Evolutionary conservation across 352 stramenopile species (phyloP), one percentile per base, ranked within the genome.

Genomic region (Phytopythium cucurbitacearum): DNA sequence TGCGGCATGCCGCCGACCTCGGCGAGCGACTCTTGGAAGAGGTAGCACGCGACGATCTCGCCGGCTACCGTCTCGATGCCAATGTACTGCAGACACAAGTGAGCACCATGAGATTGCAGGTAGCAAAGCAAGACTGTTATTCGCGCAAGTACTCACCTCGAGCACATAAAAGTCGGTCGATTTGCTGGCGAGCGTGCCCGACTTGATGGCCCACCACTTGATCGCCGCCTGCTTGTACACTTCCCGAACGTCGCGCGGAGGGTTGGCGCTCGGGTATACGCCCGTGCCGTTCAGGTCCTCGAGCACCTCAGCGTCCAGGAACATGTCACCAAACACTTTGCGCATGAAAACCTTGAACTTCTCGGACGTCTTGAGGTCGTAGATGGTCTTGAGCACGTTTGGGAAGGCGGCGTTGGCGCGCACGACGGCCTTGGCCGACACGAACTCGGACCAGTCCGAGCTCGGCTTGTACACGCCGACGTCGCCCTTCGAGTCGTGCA

Each of bases 201-300:
- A 95, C 60, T 92, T 91, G 60, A 91, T 82, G 16, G 85, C 82
- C 80, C 82, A 95, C 85, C 85, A 95, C 69, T 95, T 95, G 64
- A 95, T 91, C 34, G 82, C 66, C 3, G 82, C 80, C 49, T 92
- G 85, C 69, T 95, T 95, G 76, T 91, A 91, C 59, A 88, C 70
- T 47, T 91, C 80, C 10, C 77, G 75, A 2, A 69, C 65, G n/a
- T 91, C 79, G 21, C 71, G 70, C 11, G 76, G 71, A 9, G 77
- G 80, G 47, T 85, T 93, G 9, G 79, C 76, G 56, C 73, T 89
- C 12, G 80, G 71, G 53, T 90, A 92, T n/a, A 87, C 65, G 40
- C 82, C 82, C 7, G 80, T 93, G 35, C 77, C 80, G 35, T 91
- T 91, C 12, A 93, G 65, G 53, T 90, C 81, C 50, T 92, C 85